phyloP scores from a whole-genome alignment of 2,329 filamentous ascomycete species.

The Curvularia verruculosa region DNA sequence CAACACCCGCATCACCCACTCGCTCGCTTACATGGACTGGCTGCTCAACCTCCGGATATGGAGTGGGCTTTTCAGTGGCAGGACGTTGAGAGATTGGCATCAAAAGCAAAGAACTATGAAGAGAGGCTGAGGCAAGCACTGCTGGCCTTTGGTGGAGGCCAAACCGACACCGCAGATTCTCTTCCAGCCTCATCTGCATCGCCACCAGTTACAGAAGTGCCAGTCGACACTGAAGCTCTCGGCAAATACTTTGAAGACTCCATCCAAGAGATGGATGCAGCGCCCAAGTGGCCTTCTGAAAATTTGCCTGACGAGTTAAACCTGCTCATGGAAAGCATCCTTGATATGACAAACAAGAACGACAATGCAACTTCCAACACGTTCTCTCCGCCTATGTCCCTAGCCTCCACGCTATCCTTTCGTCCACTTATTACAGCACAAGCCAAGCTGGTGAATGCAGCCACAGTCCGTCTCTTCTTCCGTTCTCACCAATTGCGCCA shows the following conservation, averaged over 20 bases:
- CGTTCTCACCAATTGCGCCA: conserved; percentile 70
- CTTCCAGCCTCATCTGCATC: not conserved
- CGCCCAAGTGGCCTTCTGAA: conserved; percentile 21
- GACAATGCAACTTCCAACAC: conserved; percentile 7
- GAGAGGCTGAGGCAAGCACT: conserved; percentile 45
- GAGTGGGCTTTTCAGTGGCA: conserved; percentile 76
- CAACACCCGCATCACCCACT: conserved; percentile 76
- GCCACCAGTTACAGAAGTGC: not conserved
- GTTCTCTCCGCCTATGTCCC: conserved; percentile 61
- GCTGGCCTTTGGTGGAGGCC: conserved; percentile 28
- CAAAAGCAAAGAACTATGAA: conserved; percentile 62
- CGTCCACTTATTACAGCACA: conserved; percentile 76
- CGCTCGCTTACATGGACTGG: conserved; percentile 58
- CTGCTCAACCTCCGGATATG: conserved; percentile 62
- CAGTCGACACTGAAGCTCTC: conserved; percentile 16
- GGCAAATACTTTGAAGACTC: conserved; percentile 37
- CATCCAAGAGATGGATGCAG: conserved; percentile 31
- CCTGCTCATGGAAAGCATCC: conserved; percentile 28
- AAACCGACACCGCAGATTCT: not conserved
- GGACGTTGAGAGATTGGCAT: conserved; percentile 68
- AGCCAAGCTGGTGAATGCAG: conserved; percentile 75
- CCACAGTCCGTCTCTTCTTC: conserved; percentile 79
- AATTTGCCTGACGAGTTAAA: conserved; percentile 39
- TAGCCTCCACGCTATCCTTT: conserved; percentile 73
- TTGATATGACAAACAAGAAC: conserved; percentile 10